These are phyloP conservation scores for Cyclostephanos invisitatus DNA, from an alignment of 108 stramenopile genomes.

Conservation along the genomic window DNA sequence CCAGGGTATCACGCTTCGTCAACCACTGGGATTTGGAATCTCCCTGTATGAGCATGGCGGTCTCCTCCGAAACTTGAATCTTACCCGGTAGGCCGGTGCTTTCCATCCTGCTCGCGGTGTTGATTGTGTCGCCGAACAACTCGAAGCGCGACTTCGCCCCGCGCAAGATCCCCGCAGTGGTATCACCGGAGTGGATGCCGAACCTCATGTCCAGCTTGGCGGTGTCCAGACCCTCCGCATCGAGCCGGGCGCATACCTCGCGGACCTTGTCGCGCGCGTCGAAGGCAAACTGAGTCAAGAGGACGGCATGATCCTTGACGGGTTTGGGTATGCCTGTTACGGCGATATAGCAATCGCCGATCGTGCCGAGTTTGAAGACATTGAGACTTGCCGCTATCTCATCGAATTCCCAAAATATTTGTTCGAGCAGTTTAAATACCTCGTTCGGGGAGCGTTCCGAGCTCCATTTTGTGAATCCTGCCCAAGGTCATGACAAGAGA, in stretches of 20 bases:
- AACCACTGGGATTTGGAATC: slow-evolving; percentile 48
- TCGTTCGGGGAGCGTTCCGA: slow-evolving; percentile 52
- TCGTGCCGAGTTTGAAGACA: slow-evolving; percentile 53
- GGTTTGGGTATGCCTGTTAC: slow-evolving; percentile 63
- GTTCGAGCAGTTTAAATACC: slow-evolving; percentile 59
- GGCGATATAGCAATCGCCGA: slow-evolving; percentile 65
- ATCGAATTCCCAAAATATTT: slow-evolving; percentile 62
- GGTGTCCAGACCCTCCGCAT: slow-evolving; percentile 56
- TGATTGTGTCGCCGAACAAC: slow-evolving; percentile 65
- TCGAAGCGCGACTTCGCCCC: slow-evolving; percentile 62
- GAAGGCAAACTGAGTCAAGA: slow-evolving; percentile 49
- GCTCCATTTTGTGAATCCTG: slow-evolving; percentile 70
- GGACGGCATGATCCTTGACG: slow-evolving; percentile 52
- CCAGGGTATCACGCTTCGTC: slow-evolving; percentile 40
- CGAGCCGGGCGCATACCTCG: slow-evolving; percentile 44
- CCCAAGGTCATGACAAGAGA: not conserved
- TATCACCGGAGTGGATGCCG: slow-evolving; percentile 61
- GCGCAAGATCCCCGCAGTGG: slow-evolving; percentile 63
- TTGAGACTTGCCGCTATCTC: slow-evolving; percentile 39
- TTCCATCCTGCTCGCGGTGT: slow-evolving; percentile 66
- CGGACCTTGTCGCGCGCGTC: slow-evolving; percentile 45
- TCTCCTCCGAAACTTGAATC: slow-evolving; percentile 64
- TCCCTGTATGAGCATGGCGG: slow-evolving; percentile 42
- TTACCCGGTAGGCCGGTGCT: slow-evolving; percentile 50
- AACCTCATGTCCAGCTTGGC: slow-evolving; percentile 53